These are phyloP conservation scores for Claviceps sp. DNA, from an alignment of 2,329 filamentous ascomycete species.

Conservation along the genomic window DNA sequence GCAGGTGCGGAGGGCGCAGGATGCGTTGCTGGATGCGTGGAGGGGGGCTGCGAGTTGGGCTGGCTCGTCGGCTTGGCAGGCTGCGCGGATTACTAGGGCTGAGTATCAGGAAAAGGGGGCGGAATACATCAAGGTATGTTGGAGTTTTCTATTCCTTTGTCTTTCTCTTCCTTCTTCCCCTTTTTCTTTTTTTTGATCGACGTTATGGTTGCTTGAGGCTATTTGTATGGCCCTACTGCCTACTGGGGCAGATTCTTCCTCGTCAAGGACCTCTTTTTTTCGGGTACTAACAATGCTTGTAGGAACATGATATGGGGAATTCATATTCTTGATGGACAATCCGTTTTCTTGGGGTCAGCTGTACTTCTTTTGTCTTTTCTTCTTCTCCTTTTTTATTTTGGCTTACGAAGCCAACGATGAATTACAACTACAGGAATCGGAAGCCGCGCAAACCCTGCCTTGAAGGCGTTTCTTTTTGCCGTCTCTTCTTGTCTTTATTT, in stretches of 20 bases:
- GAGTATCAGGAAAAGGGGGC: conserved; percentile 87
- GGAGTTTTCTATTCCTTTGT: conserved; percentile 1
- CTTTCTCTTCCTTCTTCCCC: not conserved
- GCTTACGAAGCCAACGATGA: not conserved
- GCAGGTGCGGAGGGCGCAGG: conserved; percentile 56
- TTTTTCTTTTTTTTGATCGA: not conserved
- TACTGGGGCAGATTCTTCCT: too few relatives aligned
- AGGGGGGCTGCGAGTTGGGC: conserved; percentile 84
- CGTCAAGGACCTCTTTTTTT: not conserved
- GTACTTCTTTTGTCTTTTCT: not conserved
- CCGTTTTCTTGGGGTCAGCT: not conserved
- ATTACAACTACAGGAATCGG: too few relatives aligned
- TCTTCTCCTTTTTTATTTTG: not conserved
- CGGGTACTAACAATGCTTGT: not conserved
- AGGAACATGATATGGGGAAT: conserved; percentile 58
- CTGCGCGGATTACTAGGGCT: conserved; percentile 57
- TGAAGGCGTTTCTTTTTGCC: too few relatives aligned
- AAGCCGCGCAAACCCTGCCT: too few relatives aligned
- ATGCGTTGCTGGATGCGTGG: conserved; percentile 83
- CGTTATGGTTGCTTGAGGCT: too few relatives aligned
- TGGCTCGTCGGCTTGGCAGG: conserved; percentile 42
- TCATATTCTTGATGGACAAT: conserved; percentile 30
- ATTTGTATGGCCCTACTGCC: too few relatives aligned
- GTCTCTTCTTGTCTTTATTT: too few relatives aligned
- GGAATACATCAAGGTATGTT: conserved; percentile 76